These are phyloP conservation scores for Isatis tinctoria DNA, from an alignment of 345 rosid species.

Conservation along the genomic window DNA sequence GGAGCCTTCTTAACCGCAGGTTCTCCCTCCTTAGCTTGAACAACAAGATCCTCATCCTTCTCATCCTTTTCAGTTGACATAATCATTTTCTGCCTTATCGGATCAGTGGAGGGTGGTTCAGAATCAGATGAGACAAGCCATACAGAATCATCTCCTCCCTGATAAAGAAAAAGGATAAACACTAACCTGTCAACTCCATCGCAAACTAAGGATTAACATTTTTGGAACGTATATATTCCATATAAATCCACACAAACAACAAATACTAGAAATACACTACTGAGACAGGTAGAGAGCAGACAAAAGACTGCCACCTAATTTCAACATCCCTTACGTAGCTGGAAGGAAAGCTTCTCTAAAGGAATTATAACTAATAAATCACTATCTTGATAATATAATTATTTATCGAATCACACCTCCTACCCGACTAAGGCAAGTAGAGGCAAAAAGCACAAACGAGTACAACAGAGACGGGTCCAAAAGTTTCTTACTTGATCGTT, in stretches of 20 bases:
- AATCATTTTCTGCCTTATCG: conserved; percentile 11
- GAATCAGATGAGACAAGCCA: conserved; percentile 70
- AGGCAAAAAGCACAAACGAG: background rate
- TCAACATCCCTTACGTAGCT: background rate
- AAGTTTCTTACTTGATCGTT: conserved; percentile 6
- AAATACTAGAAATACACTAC: background rate
- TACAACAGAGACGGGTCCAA: background rate
- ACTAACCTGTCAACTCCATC: background rate
- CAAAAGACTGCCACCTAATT: background rate
- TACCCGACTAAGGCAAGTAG: background rate
- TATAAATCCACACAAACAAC: background rate
- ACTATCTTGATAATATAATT: background rate
- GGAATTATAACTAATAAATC: background rate
- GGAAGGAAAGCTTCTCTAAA: background rate
- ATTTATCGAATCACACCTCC: background rate
- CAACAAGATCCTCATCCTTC: conserved; percentile 36
- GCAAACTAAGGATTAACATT: background rate
- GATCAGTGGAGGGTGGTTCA: conserved; percentile 49
- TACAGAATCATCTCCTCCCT: conserved; percentile 35
- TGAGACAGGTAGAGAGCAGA: background rate
- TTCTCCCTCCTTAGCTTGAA: conserved; percentile 23
- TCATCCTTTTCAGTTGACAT: conserved; percentile 35
- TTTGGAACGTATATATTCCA: background rate
- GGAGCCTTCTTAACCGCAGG: conserved; percentile 40
- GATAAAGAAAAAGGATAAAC: background rate